A percentile compares a stretch with the other conserved stretches of the same genome.
Evolutionary conservation across 2,329 filamentous ascomycete genomes (phyloP).

Genomic region (Lachnum nothofagi): DNA sequence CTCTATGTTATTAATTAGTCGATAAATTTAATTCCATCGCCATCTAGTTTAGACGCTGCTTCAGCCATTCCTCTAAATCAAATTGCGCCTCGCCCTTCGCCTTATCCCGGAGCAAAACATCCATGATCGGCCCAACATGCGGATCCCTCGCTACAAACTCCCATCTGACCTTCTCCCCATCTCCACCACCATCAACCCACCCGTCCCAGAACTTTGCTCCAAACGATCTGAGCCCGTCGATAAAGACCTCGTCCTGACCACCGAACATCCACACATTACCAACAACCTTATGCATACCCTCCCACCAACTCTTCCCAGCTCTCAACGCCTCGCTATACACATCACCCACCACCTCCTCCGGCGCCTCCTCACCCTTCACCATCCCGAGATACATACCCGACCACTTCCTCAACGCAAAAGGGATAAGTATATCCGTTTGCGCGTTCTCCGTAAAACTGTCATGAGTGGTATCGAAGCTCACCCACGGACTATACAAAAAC

Average conservation of each 20-base stretch:
- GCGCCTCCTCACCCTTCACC: background rate
- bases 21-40: too few species aligned
- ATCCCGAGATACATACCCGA: background rate
- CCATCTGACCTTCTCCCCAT: background rate
- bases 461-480: background rate
- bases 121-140: background rate
- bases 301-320: background rate
- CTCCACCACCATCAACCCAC: background rate
- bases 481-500: background rate
- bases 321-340: background rate
- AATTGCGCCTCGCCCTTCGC: background rate
- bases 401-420: background rate
- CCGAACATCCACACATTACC: background rate
- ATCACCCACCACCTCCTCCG: background rate
- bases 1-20: too few species aligned
- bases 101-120: background rate
- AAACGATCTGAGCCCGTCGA: background rate
- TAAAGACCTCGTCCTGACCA: background rate
- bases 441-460: background rate
- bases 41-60: background rate
- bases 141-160: background rate
- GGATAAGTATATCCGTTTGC: background rate
- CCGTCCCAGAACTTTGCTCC: background rate
- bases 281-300: background rate
- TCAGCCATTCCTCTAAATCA: background rate